Conservation (phyloP, 2,329 filamentous ascomycete species). For the Purpureocillium lavendulum region DNA sequence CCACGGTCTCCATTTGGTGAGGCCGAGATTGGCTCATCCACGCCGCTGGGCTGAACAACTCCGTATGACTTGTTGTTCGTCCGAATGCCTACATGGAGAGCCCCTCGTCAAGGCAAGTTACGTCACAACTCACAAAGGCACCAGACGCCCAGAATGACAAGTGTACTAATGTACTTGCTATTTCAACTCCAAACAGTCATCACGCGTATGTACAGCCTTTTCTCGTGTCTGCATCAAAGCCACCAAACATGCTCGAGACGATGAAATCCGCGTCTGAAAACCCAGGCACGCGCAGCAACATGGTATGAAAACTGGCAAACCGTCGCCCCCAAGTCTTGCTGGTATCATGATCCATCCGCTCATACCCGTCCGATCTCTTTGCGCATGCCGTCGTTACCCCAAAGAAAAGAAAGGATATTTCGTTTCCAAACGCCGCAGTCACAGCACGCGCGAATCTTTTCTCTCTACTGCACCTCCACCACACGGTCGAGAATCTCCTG, state of each 20-base stretch:
- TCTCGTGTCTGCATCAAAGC: no score
- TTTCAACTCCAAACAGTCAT: no score
- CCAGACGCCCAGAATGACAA: no score
- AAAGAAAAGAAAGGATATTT: neutral
- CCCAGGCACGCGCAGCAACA: constrained; percentile 1
- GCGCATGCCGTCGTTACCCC: constrained; percentile 3
- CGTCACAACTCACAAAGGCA: no score
- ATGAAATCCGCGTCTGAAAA: neutral
- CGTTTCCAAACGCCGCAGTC: neutral
- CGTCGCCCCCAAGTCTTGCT: constrained; percentile 3
- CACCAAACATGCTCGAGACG: neutral
- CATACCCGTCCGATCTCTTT: neutral
- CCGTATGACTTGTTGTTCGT: no score
- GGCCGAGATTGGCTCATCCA: no score
- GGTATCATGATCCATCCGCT: constrained; percentile 7
- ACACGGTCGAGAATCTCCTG: constrained; percentile 51
- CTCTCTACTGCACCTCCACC: constrained; percentile 8
- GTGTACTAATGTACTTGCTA: no score
- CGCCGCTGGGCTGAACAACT: no score
- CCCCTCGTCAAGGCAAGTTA: no score
- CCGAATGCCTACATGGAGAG: no score
- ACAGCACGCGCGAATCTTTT: neutral
- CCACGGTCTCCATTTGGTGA: no score
- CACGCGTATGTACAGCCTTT: no score
- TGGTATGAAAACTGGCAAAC: constrained; percentile 3